Percentiles rank a stretch among this genome's conserved stretches.
Evolutionary conservation across 2,329 filamentous ascomycete genomes (phyloP).

Genomic region (Blastomyces emzantsi): DNA sequence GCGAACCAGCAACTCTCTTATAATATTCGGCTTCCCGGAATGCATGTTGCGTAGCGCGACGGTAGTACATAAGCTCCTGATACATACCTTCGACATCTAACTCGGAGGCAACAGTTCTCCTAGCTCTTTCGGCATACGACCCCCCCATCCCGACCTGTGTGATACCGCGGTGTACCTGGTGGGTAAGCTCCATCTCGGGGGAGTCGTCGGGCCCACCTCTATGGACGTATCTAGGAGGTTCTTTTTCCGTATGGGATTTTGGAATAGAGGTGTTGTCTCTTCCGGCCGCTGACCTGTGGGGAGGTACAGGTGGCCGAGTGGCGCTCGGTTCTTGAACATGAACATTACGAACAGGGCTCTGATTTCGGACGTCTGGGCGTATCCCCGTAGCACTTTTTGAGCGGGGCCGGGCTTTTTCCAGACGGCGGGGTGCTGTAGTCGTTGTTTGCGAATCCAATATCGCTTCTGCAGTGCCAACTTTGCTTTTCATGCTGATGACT

Average conservation of each 20-base stretch:
- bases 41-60: neutral
- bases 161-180: slow-evolving; percentile 1
- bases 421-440: neutral
- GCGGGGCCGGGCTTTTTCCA: neutral
- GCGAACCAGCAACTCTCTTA: neutral
- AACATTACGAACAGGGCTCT: neutral
- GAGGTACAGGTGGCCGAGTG: neutral
- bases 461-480: neutral
- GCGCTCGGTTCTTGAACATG: neutral
- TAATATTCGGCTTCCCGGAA: slow-evolving; percentile 3
- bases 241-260: neutral
- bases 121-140: neutral
- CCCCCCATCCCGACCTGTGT: neutral
- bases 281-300: neutral
- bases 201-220: neutral
- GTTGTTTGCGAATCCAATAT: slow-evolving; percentile 1
- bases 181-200: neutral
- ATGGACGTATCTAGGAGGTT: neutral
- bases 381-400: slow-evolving; percentile 2
- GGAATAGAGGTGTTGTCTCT: neutral
- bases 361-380: neutral
- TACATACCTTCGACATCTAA: neutral
- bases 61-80: neutral
- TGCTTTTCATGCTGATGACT: neutral
- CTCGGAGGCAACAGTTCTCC: neutral